phyloP scores from a whole-genome alignment of 495 filamentous ascomycete species.

The Polyplosphaeria fusca region DNA sequence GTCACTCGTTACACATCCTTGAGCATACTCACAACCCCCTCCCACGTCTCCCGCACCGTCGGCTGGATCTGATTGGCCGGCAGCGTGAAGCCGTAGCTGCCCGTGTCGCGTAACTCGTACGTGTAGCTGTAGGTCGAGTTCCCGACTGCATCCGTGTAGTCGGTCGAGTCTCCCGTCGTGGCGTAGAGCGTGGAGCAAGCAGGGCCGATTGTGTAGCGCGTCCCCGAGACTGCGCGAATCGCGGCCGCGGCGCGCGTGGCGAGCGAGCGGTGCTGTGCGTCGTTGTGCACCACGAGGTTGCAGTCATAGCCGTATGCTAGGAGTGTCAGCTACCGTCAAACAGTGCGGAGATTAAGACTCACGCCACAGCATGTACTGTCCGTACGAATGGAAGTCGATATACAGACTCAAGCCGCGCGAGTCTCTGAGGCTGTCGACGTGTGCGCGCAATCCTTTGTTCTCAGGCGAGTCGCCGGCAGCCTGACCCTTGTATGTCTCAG shows the following conservation, averaged over 20 bases:
- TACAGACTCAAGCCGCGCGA: slow-evolving; percentile 53
- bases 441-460: slow-evolving; percentile 45
- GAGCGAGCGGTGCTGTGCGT: slow-evolving; percentile 15
- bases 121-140: slow-evolving; percentile 28
- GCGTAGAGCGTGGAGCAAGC: slow-evolving; percentile 25
- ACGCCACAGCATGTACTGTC: slow-evolving; percentile 48
- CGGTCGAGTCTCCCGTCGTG: slow-evolving; percentile 11
- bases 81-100: slow-evolving; percentile 17
- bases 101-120: slow-evolving; percentile 25
- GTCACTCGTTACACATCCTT: slow-evolving; percentile 4
- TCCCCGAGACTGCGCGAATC: slow-evolving; percentile 19
- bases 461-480: slow-evolving; percentile 50
- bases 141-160: slow-evolving; percentile 21
- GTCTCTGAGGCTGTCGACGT: slow-evolving; percentile 42
- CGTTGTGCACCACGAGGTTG: slow-evolving; percentile 9
- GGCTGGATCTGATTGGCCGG: slow-evolving; percentile 27
- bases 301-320: slow-evolving; percentile 28
- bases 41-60: slow-evolving; percentile 25
- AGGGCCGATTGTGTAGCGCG: slow-evolving; percentile 21
- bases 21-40: slow-evolving; percentile 20
- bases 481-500: slow-evolving; percentile 53
- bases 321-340: too few species aligned
- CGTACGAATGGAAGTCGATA: slow-evolving; percentile 60
- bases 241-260: slow-evolving; percentile 18
- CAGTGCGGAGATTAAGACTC: slow-evolving; percentile 8